phyloP scores from a whole-genome alignment of 2,329 filamentous ascomycete species.

The Neonectria magnoliae region DNA sequence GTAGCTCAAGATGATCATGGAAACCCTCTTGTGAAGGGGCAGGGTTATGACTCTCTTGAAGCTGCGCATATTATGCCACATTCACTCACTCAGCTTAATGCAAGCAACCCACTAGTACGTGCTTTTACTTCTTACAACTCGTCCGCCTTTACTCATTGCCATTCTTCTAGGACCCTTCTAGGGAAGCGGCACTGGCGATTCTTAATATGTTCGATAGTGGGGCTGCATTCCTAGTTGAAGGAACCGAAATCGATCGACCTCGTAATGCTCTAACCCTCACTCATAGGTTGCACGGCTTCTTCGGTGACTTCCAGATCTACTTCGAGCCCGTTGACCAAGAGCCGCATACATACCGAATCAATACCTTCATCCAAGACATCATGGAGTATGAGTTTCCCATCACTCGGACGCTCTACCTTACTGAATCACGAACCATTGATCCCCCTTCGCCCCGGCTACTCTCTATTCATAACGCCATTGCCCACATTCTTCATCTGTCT shows the following conservation, averaged over 20 bases:
- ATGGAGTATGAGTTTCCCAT: constrained; percentile 7
- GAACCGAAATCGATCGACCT: constrained; percentile 52
- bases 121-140: background rate
- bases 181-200: constrained; percentile 48
- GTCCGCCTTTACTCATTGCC: background rate
- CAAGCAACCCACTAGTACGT: background rate
- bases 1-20: constrained; percentile 11
- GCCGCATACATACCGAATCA: constrained; percentile 45
- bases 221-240: constrained; percentile 49
- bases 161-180: constrained; percentile 32
- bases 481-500: constrained; percentile 4
- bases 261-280: constrained; percentile 48
- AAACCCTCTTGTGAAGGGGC: background rate
- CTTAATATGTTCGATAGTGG: constrained; percentile 55
- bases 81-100: constrained; percentile 2
- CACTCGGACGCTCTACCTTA: constrained; percentile 6
- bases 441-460: constrained; percentile 1
- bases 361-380: constrained; percentile 21
- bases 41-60: constrained; percentile 10
- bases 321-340: constrained; percentile 26
- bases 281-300: constrained; percentile 18
- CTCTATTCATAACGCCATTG: constrained; percentile 7
- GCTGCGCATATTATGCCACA: constrained; percentile 23
- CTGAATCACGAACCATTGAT: constrained; percentile 1
- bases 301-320: constrained; percentile 35